Conservation (phyloP, 73 alveolate species). For the Chromera velia region DNA sequence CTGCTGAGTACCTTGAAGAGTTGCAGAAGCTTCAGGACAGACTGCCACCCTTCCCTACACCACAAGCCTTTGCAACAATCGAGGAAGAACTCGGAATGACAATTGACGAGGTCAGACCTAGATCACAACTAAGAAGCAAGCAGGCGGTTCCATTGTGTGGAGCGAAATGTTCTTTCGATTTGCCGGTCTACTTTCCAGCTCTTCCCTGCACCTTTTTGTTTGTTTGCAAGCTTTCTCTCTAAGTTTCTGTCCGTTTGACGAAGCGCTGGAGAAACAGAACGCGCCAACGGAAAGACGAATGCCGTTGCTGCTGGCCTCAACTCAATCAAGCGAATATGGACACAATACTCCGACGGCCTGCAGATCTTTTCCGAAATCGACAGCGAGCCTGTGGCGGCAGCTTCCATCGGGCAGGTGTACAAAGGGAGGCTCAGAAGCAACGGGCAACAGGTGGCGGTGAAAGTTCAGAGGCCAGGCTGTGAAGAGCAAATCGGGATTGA, state of each 20-base stretch:
- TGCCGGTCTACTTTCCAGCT: no score
- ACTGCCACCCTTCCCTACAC: background rate
- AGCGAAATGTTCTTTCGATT: no score
- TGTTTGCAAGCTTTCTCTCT: no score
- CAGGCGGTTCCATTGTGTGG: no score
- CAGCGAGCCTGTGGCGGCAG: conserved; percentile 54
- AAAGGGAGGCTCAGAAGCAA: conserved; percentile 36
- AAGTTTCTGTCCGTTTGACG: no score
- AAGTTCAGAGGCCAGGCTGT: conserved; percentile 39
- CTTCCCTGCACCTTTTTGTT: no score
- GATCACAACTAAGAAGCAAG: no score
- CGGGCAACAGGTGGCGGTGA: conserved; percentile 58
- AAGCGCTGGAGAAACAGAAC: no score
- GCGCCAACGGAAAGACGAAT: no score
- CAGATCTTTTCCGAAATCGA: conserved; percentile 37
- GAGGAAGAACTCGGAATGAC: background rate
- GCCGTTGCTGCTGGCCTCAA: no score
- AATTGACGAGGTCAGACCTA: background rate
- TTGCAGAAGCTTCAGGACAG: background rate
- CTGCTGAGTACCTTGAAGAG: background rate
- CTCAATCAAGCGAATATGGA: no score
- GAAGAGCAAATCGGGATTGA: background rate
- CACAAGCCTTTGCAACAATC: background rate
- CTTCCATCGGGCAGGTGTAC: conserved; percentile 60
- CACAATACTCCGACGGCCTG: no score